Conservation (phyloP, 2,329 filamentous ascomycete genomes). For the Trichoderma atrobrunneum region DNA sequence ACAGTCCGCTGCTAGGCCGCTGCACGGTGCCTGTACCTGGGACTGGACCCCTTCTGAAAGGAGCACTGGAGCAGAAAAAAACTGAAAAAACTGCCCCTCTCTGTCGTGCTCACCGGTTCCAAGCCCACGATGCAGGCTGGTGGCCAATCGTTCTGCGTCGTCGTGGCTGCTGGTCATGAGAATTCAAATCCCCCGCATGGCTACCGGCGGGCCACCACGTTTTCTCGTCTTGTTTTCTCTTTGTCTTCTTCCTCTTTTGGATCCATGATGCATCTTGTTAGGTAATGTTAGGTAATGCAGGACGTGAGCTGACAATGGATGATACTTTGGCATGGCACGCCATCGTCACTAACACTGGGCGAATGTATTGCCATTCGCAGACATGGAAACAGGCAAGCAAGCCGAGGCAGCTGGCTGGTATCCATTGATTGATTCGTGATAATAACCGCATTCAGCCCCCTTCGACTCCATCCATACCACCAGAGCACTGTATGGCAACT, state of each 20-base stretch:
- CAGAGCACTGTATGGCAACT: not conserved
- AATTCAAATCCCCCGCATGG: conserved; percentile 7
- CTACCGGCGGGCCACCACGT: conserved; percentile 11
- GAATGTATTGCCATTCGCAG: not conserved
- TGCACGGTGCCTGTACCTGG: conserved; percentile 16
- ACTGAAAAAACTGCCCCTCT: not conserved
- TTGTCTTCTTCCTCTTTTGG: not conserved
- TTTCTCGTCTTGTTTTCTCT: not conserved
- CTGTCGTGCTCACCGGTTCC: conserved; percentile 8
- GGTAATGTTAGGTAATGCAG: conserved; percentile 15
- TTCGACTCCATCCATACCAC: not conserved
- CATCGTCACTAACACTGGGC: not conserved
- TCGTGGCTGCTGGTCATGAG: conserved; percentile 12
- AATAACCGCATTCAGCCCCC: not conserved
- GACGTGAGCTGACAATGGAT: not conserved
- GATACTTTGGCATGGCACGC: not conserved
- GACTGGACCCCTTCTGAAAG: not conserved
- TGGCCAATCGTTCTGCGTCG: not conserved
- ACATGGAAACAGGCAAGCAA: not conserved
- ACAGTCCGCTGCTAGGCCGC: not conserved
- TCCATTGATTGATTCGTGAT: not conserved
- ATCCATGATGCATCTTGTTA: conserved; percentile 1
- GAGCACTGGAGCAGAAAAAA: not conserved
- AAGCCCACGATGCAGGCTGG: not conserved
- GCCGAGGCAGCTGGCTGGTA: not conserved